phyloP scores from a whole-genome alignment of 192 early-diverging fungal species.

The Gamsiella multidivaricata region DNA sequence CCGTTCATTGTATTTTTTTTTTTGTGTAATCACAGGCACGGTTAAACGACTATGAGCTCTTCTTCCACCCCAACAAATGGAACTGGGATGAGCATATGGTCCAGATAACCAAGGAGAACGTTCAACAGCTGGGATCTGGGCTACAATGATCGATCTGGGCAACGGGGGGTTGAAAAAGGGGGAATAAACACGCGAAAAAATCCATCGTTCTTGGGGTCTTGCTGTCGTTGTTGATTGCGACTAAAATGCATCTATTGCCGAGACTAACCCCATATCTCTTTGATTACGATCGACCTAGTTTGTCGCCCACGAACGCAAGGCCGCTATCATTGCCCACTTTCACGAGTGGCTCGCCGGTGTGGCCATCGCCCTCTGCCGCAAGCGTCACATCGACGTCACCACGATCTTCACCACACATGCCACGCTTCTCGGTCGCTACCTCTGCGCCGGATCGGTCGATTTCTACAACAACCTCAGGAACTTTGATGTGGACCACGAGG shows the following conservation, averaged over 20 bases:
- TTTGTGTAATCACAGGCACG: too few species aligned
- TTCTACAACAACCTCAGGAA: constrained; percentile 95
- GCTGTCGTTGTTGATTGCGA: too few species aligned
- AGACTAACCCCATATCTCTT: background rate
- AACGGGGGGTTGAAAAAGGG: background rate
- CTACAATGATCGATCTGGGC: too few species aligned
- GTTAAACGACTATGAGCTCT: too few species aligned
- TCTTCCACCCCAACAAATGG: too few species aligned
- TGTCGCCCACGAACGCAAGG: constrained; percentile 37
- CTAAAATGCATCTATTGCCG: too few species aligned
- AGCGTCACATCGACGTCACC: constrained; percentile 86
- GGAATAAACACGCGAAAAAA: background rate
- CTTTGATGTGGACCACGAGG: constrained; percentile 96
- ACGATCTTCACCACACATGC: constrained; percentile 98
- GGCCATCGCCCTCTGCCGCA: constrained; percentile 86
- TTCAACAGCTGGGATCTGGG: too few species aligned
- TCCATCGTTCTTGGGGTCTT: too few species aligned
- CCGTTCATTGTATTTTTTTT: too few species aligned
- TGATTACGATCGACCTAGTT: constrained; percentile 39
- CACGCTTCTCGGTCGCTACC: constrained; percentile 93
- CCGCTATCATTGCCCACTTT: constrained; percentile 93
- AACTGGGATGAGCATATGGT: too few species aligned
- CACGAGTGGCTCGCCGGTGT: constrained; percentile 98
- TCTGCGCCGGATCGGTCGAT: constrained; percentile 95
- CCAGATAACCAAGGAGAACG: too few species aligned